These are phyloP conservation scores for Pythium folliculosum DNA, from an alignment of 352 stramenopile genomes.

Conservation along the genomic window DNA sequence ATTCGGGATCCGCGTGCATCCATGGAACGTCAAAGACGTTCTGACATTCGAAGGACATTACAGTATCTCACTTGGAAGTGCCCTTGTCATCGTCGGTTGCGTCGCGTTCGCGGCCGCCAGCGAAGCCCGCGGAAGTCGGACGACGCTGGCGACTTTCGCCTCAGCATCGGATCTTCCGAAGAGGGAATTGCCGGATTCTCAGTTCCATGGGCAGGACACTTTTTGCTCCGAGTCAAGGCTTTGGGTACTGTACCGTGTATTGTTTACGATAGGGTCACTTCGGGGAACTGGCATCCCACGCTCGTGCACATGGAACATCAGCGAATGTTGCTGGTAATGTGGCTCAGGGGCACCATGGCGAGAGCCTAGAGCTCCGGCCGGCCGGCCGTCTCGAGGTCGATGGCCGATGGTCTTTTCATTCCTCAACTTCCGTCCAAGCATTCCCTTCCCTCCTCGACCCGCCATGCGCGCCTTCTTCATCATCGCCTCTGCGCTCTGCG, in stretches of 20 bases:
- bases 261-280: too few species aligned
- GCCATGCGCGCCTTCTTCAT: constrained; percentile 17
- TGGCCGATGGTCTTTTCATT: background rate
- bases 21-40: background rate
- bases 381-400: too few species aligned
- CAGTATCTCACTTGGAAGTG: background rate
- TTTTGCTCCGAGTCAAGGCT: background rate
- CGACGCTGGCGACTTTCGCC: background rate
- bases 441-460: background rate
- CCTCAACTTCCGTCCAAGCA: constrained; percentile 1
- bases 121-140: background rate
- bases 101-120: background rate
- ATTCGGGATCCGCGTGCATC: background rate
- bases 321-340: background rate
- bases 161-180: background rate
- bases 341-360: background rate
- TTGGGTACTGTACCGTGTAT: background rate
- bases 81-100: background rate
- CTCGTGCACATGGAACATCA: background rate
- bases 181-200: too few species aligned
- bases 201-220: too few species aligned
- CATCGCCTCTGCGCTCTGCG: constrained; percentile 14
- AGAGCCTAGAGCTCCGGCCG: background rate
- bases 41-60: too few species aligned
- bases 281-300: too few species aligned